Conservation (phyloP, 2,329 filamentous ascomycete species). For the Aulographum hederae region DNA sequence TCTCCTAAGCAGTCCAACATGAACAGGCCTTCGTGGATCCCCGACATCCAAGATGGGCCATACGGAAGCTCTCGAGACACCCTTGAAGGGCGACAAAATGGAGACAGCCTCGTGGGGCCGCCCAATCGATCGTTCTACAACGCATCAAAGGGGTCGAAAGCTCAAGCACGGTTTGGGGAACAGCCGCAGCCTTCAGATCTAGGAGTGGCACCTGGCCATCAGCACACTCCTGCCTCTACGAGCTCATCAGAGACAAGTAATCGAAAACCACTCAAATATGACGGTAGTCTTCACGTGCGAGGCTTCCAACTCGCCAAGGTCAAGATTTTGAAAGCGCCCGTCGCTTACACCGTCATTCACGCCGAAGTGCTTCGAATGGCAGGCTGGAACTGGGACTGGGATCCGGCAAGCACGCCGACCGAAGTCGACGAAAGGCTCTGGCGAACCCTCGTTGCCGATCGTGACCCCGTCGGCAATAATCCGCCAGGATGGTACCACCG, state of each 20-base stretch:
- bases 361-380: neutral
- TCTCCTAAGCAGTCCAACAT: neutral
- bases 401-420: neutral
- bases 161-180: neutral
- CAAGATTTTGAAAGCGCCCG: neutral
- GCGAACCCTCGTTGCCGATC: slow-evolving; percentile 7
- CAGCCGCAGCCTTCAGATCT: neutral
- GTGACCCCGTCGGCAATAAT: slow-evolving; percentile 5
- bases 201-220: too few relatives aligned
- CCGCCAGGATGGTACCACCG: slow-evolving; percentile 6
- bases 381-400: neutral
- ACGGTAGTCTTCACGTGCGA: neutral
- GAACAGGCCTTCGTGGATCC: slow-evolving; percentile 5
- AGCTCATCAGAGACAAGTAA: slow-evolving; percentile 1
- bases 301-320: neutral
- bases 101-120: slow-evolving; percentile 4
- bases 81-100: slow-evolving; percentile 3
- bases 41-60: slow-evolving; percentile 1
- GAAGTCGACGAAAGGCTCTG: slow-evolving; percentile 6
- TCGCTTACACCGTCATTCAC: neutral
- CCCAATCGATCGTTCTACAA: neutral
- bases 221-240: neutral
- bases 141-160: slow-evolving; percentile 3
- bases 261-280: neutral
- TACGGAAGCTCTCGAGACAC: slow-evolving; percentile 2